Evolutionary conservation across 148 eudicot genomes (phyloP).

Genomic region (Persicaria maculosa): DNA sequence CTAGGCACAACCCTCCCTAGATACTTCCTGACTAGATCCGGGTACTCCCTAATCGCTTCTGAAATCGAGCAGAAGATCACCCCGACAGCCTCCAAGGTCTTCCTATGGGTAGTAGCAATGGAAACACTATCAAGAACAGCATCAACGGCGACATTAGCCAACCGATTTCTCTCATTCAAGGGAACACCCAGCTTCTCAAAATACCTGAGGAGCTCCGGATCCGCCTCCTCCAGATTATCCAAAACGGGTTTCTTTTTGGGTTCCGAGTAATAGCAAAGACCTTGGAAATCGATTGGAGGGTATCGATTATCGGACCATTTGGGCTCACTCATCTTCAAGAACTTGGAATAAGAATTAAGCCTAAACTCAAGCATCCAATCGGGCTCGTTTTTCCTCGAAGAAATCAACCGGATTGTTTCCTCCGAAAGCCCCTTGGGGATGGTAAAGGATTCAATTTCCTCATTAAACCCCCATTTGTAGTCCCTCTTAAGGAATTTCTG

Average conservation of each 20-base stretch:
- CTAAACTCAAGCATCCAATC: slow-evolving; percentile 94
- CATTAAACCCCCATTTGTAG: slow-evolving; percentile 69
- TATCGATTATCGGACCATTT: slow-evolving; percentile 87
- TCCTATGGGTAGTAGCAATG: slow-evolving; percentile 80
- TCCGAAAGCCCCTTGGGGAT: slow-evolving; percentile 77
- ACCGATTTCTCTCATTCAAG: slow-evolving; percentile 58
- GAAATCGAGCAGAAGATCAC: slow-evolving; percentile 94
- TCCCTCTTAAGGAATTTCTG: slow-evolving; percentile 71
- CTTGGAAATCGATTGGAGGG: slow-evolving; percentile 60
- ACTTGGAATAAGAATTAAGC: slow-evolving; percentile 57
- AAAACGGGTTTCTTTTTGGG: slow-evolving; percentile 79
- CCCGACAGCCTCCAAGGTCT: slow-evolving; percentile 61
- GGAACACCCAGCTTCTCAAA: slow-evolving; percentile 77
- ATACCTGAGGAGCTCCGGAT: slow-evolving; percentile 79
- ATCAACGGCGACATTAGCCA: slow-evolving; percentile 86
- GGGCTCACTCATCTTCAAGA: slow-evolving; percentile 67
- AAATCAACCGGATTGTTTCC: slow-evolving; percentile 62
- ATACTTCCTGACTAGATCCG: slow-evolving; percentile 70
- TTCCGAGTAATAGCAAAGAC: slow-evolving; percentile 71
- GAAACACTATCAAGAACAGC: slow-evolving; percentile 95
- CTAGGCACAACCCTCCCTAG: slow-evolving; percentile 69
- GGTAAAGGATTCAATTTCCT: slow-evolving; percentile 71
- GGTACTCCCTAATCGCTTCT: slow-evolving; percentile 79
- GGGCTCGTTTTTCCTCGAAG: slow-evolving; percentile 65
- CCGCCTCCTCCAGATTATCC: slow-evolving; percentile 86